Evolutionary conservation across 257 asterid species (phyloP).

Genomic region (Rubia yunnanensis): DNA sequence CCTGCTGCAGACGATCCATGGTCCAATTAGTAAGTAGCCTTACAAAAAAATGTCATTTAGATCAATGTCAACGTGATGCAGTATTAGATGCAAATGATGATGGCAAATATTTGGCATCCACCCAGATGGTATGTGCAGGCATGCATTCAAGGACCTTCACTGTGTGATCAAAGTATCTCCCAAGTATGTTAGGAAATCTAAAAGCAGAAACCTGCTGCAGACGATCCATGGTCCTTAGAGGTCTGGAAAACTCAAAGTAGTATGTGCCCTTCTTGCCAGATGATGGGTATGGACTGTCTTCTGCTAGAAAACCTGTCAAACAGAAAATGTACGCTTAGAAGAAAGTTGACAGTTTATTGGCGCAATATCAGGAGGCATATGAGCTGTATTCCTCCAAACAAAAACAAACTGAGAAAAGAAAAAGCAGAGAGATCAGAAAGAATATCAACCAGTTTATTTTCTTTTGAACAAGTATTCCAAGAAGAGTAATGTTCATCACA

Average conservation of each 20-base stretch:
- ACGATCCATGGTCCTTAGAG: conserved; percentile 76
- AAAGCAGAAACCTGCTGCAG: conserved; percentile 58
- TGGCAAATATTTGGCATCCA: background rate
- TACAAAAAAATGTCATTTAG: background rate
- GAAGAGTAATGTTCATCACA: background rate
- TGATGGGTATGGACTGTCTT: conserved; percentile 66
- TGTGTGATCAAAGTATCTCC: background rate
- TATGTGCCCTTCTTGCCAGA: conserved; percentile 63
- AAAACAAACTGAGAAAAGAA: background rate
- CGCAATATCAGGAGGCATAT: background rate
- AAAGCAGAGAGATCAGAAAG: background rate
- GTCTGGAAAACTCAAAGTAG: conserved; percentile 71
- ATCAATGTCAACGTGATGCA: background rate
- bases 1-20: conserved; percentile 87
- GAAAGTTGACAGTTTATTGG: background rate
- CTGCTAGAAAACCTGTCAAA: conserved; percentile 51
- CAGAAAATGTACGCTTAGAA: background rate
- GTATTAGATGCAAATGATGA: background rate
- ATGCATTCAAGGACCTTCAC: background rate
- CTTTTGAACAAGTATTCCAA: background rate
- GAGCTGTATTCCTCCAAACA: background rate
- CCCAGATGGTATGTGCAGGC: background rate
- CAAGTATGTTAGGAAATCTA: background rate
- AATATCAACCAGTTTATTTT: background rate
- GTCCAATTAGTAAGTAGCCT: conserved; percentile 19